Percentiles rank a stretch among this genome's conserved stretches.
Evolutionary conservation across 495 filamentous ascomycete genomes (phyloP).

Genomic region (Penicillium cataractarum): DNA sequence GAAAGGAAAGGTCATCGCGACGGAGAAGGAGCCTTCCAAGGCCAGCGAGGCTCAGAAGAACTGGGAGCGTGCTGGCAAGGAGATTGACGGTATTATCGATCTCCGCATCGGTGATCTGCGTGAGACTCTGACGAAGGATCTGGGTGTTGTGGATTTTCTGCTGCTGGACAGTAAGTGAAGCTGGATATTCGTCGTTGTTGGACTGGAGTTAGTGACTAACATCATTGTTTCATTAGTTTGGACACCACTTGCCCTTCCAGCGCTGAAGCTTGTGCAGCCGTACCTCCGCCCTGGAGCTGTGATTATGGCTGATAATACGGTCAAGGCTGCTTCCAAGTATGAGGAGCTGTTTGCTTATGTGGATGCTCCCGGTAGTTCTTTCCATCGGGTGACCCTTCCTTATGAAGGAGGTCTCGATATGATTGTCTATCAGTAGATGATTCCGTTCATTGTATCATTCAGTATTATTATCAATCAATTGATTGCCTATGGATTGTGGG

Average conservation of each 20-base stretch:
- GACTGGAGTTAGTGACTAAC: not conserved
- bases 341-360: slow-evolving; percentile 39
- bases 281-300: slow-evolving; percentile 49
- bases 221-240: slow-evolving; percentile 51
- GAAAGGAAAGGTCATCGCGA: slow-evolving; percentile 55
- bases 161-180: slow-evolving; percentile 57
- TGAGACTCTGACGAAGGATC: slow-evolving; percentile 49
- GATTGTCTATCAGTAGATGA: slow-evolving; percentile 26
- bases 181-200: not conserved
- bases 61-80: slow-evolving; percentile 51
- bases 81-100: slow-evolving; percentile 51
- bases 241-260: slow-evolving; percentile 54
- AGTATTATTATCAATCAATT: not conserved
- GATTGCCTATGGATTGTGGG: too few relatives aligned
- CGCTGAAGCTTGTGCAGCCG: slow-evolving; percentile 50
- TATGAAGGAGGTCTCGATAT: slow-evolving; percentile 29
- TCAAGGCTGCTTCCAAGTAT: slow-evolving; percentile 37
- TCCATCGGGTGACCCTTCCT: slow-evolving; percentile 25
- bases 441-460: not conserved
- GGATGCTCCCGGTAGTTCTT: slow-evolving; percentile 22
- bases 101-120: slow-evolving; percentile 58
- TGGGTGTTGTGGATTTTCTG: slow-evolving; percentile 55
- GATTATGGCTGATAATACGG: slow-evolving; percentile 55
- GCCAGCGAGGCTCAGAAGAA: slow-evolving; percentile 47
- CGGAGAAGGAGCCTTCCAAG: slow-evolving; percentile 58